Base-by-base conservation (phyloP, 2,329 filamentous ascomycete genomes). In the Hysterium pulicare region DNA sequence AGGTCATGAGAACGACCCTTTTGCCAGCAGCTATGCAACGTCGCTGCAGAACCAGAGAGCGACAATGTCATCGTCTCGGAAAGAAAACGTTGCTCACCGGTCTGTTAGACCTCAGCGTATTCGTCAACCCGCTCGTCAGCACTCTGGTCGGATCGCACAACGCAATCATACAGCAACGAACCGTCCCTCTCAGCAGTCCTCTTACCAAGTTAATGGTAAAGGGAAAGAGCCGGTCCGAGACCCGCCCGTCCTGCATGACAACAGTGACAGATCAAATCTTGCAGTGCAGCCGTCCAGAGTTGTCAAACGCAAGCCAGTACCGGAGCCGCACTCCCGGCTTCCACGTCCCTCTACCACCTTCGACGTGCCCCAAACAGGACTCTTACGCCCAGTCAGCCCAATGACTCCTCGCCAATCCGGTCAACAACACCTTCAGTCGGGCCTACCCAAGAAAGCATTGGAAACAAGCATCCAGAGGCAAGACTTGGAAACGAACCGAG, bases 261-360 rank as follows among this genome's bases (percentile, higher is more conserved):
- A 54, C 46, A 51, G 42, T 24, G 32, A 49, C 20, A 56, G 44
- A 31, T 47, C 51, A 32, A 51, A 53, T 13, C 10, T 46, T 10
- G 19, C 44, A n/a, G 42, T 44, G 38, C 47, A 54, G 38, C 55
- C 56, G 21, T 54, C 61, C 16, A 41, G 54, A 15, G 55, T 51
- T 9, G 45, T 38, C 11, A 57, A 52, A 41, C 49, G 49, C 6
- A 42, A 46, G 9, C 28, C 40, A 22, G 48, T 39, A 11, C 46
- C 34, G 30, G 46, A 47, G n/a, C 37, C 35, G 4, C n/a, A 32
- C n/a, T 5, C 33, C 5, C 31, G 42, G n/a, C n/a, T 38, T 16
- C 13, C 38, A 32, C 34, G 28, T 17, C 40, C 9, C 43, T 45
- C 19, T 38, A 41, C 32, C 34, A 15, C 16, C 21, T 46, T 32